Conservation (phyloP, 805 yeast genomes). For the Starmerella vitae region DNA sequence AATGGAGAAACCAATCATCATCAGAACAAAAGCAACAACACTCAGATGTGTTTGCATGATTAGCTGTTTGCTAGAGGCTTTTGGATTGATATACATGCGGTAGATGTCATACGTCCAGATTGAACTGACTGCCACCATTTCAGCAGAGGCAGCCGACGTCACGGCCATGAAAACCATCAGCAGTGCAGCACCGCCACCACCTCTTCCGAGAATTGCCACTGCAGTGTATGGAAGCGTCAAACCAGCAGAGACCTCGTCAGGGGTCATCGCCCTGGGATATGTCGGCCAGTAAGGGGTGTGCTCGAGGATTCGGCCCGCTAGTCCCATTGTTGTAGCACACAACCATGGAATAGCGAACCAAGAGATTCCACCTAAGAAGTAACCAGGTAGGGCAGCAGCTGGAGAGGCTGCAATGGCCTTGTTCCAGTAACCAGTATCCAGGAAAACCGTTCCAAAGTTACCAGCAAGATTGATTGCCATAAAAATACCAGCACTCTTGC, state of each 20-base stretch:
- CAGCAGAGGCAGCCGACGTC: slow-evolving; percentile 86
- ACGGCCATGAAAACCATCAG: slow-evolving; percentile 81
- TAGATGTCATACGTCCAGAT: slow-evolving; percentile 76
- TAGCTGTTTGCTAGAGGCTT: slow-evolving; percentile 60
- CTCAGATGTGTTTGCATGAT: slow-evolving; percentile 55
- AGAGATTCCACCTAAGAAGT: slow-evolving; percentile 73
- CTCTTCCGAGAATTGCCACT: slow-evolving; percentile 66
- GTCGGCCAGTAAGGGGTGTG: slow-evolving; percentile 61
- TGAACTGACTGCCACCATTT: slow-evolving; percentile 76
- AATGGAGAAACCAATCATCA: slow-evolving; percentile 71
- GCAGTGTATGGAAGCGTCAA: slow-evolving; percentile 58
- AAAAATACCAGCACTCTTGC: slow-evolving; percentile 77
- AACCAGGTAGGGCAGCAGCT: slow-evolving; percentile 74
- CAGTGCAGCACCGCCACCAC: slow-evolving; percentile 77
- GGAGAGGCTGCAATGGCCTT: slow-evolving; percentile 81
- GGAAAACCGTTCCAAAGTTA: slow-evolving; percentile 75
- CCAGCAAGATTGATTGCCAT: slow-evolving; percentile 80
- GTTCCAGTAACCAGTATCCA: slow-evolving; percentile 81
- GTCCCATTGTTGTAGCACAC: slow-evolving; percentile 71
- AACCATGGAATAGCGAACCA: slow-evolving; percentile 88
- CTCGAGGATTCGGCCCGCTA: slow-evolving; percentile 69
- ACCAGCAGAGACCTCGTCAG: slow-evolving; percentile 69
- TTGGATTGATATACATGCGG: slow-evolving; percentile 66
- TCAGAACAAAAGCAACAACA: slow-evolving; percentile 45
- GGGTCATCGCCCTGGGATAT: slow-evolving; percentile 51